These are phyloP conservation scores for Westerdykella sp. DNA, from an alignment of 2,329 filamentous ascomycete genomes.

Conservation along the genomic window DNA sequence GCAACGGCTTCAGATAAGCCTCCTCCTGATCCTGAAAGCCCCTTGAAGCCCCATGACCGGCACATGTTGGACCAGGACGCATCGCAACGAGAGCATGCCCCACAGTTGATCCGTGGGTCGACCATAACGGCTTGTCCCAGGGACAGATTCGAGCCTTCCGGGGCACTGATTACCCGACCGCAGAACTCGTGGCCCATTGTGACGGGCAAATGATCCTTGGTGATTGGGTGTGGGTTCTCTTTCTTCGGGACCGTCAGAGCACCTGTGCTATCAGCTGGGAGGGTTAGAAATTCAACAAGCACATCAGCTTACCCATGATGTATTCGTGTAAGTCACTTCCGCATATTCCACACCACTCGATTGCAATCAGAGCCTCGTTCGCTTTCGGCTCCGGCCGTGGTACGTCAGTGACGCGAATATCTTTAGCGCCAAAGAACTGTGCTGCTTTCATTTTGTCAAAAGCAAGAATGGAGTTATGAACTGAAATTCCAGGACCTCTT, in stretches of 20 bases:
- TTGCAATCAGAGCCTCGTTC: slow-evolving; percentile 21
- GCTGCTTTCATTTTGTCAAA: slow-evolving; percentile 25
- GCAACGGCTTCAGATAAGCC: slow-evolving; percentile 22
- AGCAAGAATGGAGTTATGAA: background rate
- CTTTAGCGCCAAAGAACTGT: slow-evolving; percentile 20
- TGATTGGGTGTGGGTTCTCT: slow-evolving; percentile 17
- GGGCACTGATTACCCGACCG: slow-evolving; percentile 19
- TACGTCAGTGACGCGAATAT: slow-evolving; percentile 24
- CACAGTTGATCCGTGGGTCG: slow-evolving; percentile 26
- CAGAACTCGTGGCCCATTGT: slow-evolving; percentile 31
- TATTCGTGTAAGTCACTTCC: slow-evolving; percentile 28
- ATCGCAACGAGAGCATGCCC: slow-evolving; percentile 16
- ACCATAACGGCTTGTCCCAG: slow-evolving; percentile 24
- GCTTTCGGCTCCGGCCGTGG: slow-evolving; percentile 15
- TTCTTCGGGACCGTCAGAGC: slow-evolving; percentile 9
- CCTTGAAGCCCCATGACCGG: slow-evolving; percentile 19
- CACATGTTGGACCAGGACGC: slow-evolving; percentile 17
- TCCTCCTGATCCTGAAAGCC: slow-evolving; percentile 20
- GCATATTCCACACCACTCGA: slow-evolving; percentile 30
- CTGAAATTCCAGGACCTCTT: background rate
- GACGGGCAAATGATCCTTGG: slow-evolving; percentile 15
- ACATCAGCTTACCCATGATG: slow-evolving; percentile 13
- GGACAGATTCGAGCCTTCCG: slow-evolving; percentile 12
- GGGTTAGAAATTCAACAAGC: background rate
- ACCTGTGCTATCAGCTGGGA: slow-evolving; percentile 6